Evolutionary conservation across 2,329 filamentous ascomycete genomes (phyloP), one percentile per base, ranked within the genome.

Genomic region (Cercospora beticola): DNA sequence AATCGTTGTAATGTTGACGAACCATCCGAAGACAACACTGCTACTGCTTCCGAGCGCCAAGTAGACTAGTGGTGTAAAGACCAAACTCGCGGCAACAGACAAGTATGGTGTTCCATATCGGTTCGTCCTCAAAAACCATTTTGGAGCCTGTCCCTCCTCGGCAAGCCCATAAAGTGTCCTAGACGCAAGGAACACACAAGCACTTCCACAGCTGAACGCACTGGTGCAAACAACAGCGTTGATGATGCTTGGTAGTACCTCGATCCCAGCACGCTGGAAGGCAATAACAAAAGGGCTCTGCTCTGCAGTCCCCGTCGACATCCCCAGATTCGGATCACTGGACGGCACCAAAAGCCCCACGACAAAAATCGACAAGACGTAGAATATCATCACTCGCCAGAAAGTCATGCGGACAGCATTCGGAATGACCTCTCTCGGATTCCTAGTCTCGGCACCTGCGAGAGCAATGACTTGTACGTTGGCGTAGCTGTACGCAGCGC

Each of bases 261-360:
- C 76, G 57, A 91, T 86, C 54, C 87, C 86, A 14, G 88, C 87
- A 69, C 87, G 83, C 67, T 52, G 79, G 71, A 88, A 87, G n/a
- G 86, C 85, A 71, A 91, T 86, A 61, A 91, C 89, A 75, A 90
- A 92, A 0, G 89, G 89, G 2, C 86, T 87, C 14, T 85, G 74
- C 16, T 83, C 68, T 72, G 81, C 73, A 74, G 79, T 72, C 73
- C 77, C 71, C 68, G 75, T 64, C 73, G 75, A 71, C 4, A 74
- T 74, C 1, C 67, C 70, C 7, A 83, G 77, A 49, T 68, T 68
- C 21, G 59, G 31, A 36, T 78, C 74, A 59, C 74, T 68, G 52
- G 73, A 75, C 2, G 75, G 76, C 2, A 79, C 75, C 21, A 78
- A 68, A 30, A 78, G 67, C 12, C 77, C 78, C 33, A 79, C 73